These are phyloP conservation scores for Abrus pulchellus DNA, from an alignment of 306 rosid species.

Conservation along the genomic window DNA sequence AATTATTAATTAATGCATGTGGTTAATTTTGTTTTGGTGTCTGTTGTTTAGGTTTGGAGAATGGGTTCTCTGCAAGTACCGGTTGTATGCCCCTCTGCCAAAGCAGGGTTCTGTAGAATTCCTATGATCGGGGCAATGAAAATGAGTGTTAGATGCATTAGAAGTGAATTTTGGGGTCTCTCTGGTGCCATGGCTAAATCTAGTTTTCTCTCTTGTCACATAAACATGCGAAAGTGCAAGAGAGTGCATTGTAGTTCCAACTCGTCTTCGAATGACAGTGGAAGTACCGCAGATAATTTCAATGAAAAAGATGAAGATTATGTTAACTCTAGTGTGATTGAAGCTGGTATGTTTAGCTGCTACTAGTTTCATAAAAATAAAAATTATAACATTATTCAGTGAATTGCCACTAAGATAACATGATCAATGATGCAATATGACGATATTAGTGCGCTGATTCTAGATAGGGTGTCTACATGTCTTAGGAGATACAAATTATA, in stretches of 20 bases:
- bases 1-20: not conserved
- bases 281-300: slow-evolving; percentile 83
- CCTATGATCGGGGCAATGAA: slow-evolving; percentile 66
- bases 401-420: too few relatives aligned
- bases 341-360: slow-evolving; percentile 83
- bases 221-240: slow-evolving; percentile 55
- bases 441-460: slow-evolving; percentile 24
- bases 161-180: slow-evolving; percentile 77
- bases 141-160: slow-evolving; percentile 54
- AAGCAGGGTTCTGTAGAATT: slow-evolving; percentile 61
- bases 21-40: slow-evolving; percentile 10
- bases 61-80: slow-evolving; percentile 94
- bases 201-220: slow-evolving; percentile 52
- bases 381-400: not conserved
- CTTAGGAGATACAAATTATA: not conserved
- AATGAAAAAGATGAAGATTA: slow-evolving; percentile 90
- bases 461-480: not conserved
- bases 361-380: not conserved
- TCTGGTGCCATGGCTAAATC: slow-evolving; percentile 54
- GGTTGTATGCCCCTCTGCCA: slow-evolving; percentile 75
- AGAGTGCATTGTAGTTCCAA: slow-evolving; percentile 71
- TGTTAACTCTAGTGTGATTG: slow-evolving; percentile 83
- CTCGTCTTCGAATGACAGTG: slow-evolving; percentile 80
- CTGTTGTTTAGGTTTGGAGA: slow-evolving; percentile 51
- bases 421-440: not conserved